These are phyloP conservation scores for Collybiopsis luxurians DNA, from an alignment of 768 basidiomycete species.

Conservation along the genomic window DNA sequence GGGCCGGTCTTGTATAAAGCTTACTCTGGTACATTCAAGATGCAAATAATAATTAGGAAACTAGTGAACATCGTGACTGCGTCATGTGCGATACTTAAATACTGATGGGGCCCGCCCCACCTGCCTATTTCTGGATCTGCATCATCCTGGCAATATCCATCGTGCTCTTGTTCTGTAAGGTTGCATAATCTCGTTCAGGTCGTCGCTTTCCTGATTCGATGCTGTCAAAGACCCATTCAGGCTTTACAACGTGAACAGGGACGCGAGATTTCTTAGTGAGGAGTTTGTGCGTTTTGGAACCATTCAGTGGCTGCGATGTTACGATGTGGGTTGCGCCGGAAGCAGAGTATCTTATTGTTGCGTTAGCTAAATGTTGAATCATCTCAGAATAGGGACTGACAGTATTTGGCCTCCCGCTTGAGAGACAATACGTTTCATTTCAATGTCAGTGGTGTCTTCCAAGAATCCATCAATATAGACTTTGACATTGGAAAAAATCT, in stretches of 20 bases:
- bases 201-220: conserved; percentile 56
- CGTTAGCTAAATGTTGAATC: conserved; percentile 6
- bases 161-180: conserved; percentile 38
- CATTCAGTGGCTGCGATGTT: conserved; percentile 69
- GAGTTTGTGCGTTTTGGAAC: conserved; percentile 65
- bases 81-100: no score
- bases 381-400: conserved; percentile 37
- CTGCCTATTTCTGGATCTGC: no score
- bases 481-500: conserved; percentile 43
- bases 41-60: no score
- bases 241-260: conserved; percentile 62
- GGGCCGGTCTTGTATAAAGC: no score
- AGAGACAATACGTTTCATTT: conserved; percentile 69
- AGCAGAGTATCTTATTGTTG: conserved; percentile 41
- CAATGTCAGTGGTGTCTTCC: conserved; percentile 70
- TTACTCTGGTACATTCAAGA: no score
- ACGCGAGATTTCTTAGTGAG: conserved; percentile 49
- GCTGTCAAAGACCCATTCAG: conserved; percentile 75
- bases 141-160: conserved; percentile 22
- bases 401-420: conserved; percentile 63
- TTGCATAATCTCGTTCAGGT: conserved; percentile 57
- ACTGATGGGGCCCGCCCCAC: no score
- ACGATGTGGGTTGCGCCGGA: conserved; percentile 77
- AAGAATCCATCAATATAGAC: conserved; percentile 75
- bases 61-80: background rate